Percentiles rank a stretch among this genome's conserved stretches.
phyloP scores from a whole-genome alignment of 495 filamentous ascomycete genomes.

The Tetracladium marchalianum region DNA sequence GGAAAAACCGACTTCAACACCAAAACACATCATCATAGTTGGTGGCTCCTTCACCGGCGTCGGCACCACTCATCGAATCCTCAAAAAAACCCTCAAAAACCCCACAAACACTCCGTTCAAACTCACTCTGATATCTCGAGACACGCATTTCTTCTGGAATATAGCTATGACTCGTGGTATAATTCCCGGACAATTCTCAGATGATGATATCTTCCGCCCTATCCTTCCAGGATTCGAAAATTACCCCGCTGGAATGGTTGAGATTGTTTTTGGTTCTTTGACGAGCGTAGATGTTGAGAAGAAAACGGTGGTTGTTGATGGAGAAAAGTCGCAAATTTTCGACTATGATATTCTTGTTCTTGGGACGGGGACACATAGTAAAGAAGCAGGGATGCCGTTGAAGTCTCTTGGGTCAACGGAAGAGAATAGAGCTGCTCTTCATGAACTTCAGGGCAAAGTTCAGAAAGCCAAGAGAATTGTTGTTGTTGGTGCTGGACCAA shows the following conservation, averaged over 20 bases:
- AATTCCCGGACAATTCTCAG: constrained; percentile 22
- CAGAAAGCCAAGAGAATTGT: constrained; percentile 46
- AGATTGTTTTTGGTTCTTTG: constrained; percentile 45
- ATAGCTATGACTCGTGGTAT: constrained; percentile 25
- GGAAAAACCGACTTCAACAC: neutral
- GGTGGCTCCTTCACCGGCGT: constrained; percentile 21
- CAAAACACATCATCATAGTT: constrained; percentile 25
- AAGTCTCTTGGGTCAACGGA: constrained; percentile 34
- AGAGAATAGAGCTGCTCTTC: constrained; percentile 30
- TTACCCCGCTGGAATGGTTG: constrained; percentile 38
- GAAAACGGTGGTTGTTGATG: constrained; percentile 32
- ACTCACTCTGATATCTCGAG: constrained; percentile 26
- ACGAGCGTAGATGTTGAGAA: constrained; percentile 32
- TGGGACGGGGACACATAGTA: constrained; percentile 38
- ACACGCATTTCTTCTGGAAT: constrained; percentile 28
- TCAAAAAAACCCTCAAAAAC: constrained; percentile 7
- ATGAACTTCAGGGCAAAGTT: constrained; percentile 35
- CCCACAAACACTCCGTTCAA: constrained; percentile 19
- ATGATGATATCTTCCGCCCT: constrained; percentile 22
- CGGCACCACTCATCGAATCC: constrained; percentile 11
- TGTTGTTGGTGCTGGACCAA: constrained; percentile 56
- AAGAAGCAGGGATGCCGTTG: constrained; percentile 33
- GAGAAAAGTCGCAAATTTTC: constrained; percentile 13
- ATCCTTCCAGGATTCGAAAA: constrained; percentile 37
- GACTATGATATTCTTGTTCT: constrained; percentile 47